Conservation (phyloP, 129 eudicot species). For the Silybum marianum region DNA sequence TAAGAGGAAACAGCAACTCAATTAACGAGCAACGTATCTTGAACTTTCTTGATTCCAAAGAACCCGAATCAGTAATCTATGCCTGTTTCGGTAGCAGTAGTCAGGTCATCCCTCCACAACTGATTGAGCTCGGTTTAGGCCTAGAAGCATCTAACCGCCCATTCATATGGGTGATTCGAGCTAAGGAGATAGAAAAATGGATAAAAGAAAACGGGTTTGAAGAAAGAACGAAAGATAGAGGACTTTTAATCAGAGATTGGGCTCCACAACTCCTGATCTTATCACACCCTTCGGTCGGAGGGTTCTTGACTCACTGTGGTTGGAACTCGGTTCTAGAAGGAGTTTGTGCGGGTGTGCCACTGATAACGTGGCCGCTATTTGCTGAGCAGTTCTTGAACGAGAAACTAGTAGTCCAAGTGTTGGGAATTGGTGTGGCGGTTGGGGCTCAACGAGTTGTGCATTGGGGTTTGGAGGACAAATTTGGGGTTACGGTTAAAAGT, state of each 20-base stretch:
- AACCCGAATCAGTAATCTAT: constrained; percentile 49
- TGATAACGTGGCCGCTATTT: constrained; percentile 51
- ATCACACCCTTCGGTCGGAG: constrained; percentile 38
- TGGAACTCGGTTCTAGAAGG: constrained; percentile 51
- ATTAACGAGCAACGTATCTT: constrained; percentile 27
- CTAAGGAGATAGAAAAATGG: constrained; percentile 28
- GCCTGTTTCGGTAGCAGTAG: constrained; percentile 57
- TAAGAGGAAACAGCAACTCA: constrained; percentile 45
- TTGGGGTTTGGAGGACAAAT: constrained; percentile 11
- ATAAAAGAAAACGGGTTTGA: constrained; percentile 35
- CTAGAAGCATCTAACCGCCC: constrained; percentile 28
- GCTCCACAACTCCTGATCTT: constrained; percentile 42
- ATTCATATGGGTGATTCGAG: constrained; percentile 39
- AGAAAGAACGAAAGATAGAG: constrained; percentile 32
- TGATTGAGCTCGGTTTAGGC: constrained; percentile 35
- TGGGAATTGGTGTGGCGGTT: constrained; percentile 29
- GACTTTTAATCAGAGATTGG: constrained; percentile 43
- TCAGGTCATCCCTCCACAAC: constrained; percentile 16
- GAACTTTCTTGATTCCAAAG: constrained; percentile 47
- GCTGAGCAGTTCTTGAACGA: constrained; percentile 44
- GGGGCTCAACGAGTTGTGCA: constrained; percentile 30
- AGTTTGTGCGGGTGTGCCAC: constrained; percentile 41
- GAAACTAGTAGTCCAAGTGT: constrained; percentile 30
- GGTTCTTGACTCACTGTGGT: constrained; percentile 51
- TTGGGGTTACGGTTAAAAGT: background rate